These are phyloP conservation scores for Rhizophagus clarus DNA, from an alignment of 192 early-diverging fungal genomes.

Conservation along the genomic window DNA sequence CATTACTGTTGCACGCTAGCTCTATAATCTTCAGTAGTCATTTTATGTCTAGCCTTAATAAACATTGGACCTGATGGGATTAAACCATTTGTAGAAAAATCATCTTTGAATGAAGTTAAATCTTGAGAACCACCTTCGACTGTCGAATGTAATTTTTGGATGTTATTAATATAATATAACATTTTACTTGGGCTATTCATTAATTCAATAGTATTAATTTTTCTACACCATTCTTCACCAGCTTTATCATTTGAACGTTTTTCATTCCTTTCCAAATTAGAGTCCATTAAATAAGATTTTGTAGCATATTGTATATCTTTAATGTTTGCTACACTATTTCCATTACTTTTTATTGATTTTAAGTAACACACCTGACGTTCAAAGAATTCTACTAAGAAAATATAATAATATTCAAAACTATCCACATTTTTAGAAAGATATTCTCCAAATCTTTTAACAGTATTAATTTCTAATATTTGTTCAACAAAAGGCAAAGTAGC, in stretches of 20 bases:
- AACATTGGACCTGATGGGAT: conserved; percentile 25
- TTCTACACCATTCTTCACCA: conserved; percentile 21
- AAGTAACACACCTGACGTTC: not conserved
- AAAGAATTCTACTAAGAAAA: conserved; percentile 1
- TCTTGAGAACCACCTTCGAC: not conserved
- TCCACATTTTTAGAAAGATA: not conserved
- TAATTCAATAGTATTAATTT: conserved; percentile 12
- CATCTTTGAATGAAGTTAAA: not conserved
- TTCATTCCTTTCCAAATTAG: not conserved
- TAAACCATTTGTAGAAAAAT: not conserved
- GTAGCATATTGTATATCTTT: not conserved
- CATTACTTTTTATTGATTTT: not conserved
- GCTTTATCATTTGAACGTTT: conserved; percentile 21
- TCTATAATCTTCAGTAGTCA: conserved; percentile 30
- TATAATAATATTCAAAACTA: conserved; percentile 12
- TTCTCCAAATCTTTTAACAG: conserved; percentile 8
- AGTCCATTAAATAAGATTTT: not conserved
- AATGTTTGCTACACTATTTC: not conserved
- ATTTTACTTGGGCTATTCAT: conserved; percentile 29
- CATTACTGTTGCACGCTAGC: not conserved
- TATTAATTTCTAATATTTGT: not conserved
- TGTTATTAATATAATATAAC: conserved; percentile 27
- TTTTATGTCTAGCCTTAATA: conserved; percentile 14
- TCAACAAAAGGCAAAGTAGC: not conserved
- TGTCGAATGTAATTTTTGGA: not conserved